A percentile compares a stretch with the other conserved stretches of the same genome.
These are phyloP conservation scores for Alternaria infectoria DNA, from an alignment of 2,329 filamentous ascomycete genomes.

Conservation along the genomic window DNA sequence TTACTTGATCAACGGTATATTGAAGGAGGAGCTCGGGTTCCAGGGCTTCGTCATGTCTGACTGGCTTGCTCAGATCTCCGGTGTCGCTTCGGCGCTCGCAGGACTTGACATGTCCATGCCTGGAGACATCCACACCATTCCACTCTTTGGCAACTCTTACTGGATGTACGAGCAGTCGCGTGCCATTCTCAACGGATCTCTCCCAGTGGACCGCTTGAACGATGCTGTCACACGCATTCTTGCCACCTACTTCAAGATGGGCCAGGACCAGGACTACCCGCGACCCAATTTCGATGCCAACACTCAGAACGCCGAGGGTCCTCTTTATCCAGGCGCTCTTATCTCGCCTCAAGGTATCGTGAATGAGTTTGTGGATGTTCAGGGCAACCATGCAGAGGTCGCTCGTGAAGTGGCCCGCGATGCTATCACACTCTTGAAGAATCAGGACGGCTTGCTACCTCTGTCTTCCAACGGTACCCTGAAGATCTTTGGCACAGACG, in stretches of 20 bases:
- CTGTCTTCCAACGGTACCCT: slow-evolving; percentile 44
- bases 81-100: slow-evolving; percentile 77
- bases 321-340: slow-evolving; percentile 50
- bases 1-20: slow-evolving; percentile 79
- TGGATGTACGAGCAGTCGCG: slow-evolving; percentile 79
- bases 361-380: slow-evolving; percentile 71
- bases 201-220: slow-evolving; percentile 81
- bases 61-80: slow-evolving; percentile 84
- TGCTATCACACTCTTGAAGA: slow-evolving; percentile 67
- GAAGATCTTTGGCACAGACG: slow-evolving; percentile 55
- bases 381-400: slow-evolving; percentile 59
- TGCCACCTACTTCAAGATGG: slow-evolving; percentile 77
- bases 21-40: slow-evolving; percentile 87
- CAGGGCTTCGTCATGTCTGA: slow-evolving; percentile 75
- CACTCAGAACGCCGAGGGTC: slow-evolving; percentile 42
- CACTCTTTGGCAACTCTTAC: slow-evolving; percentile 54
- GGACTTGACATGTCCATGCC: slow-evolving; percentile 86
- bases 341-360: slow-evolving; percentile 67
- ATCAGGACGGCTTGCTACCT: slow-evolving; percentile 63
- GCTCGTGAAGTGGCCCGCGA: slow-evolving; percentile 61
- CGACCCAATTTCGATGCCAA: slow-evolving; percentile 51
- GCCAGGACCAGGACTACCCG: slow-evolving; percentile 50
- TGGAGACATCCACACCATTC: slow-evolving; percentile 66
- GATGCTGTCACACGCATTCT: slow-evolving; percentile 89
- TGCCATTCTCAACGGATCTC: slow-evolving; percentile 79